Percentiles rank a stretch among this genome's conserved stretches.
Evolutionary conservation across 2,329 filamentous ascomycete species (phyloP).

Genomic region (Macrophomina pseudophaseolina): DNA sequence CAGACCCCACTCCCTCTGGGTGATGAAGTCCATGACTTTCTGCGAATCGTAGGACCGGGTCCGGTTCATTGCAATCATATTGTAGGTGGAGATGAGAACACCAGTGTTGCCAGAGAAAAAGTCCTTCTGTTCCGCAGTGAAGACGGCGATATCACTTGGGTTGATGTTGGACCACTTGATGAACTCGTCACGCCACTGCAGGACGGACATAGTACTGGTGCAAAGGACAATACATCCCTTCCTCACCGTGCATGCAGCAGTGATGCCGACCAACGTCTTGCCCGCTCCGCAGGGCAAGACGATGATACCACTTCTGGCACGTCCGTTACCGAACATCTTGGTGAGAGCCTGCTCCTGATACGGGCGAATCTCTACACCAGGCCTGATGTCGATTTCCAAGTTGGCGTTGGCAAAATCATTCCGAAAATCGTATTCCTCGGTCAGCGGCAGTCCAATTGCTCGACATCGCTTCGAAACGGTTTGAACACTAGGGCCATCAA

Average conservation of each 20-base stretch:
- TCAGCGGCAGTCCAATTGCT: constrained; percentile 81
- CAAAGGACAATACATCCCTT: constrained; percentile 95
- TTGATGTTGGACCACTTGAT: constrained; percentile 99
- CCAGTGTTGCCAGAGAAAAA: constrained; percentile 86
- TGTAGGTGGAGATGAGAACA: constrained; percentile 97
- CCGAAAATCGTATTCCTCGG: constrained; percentile 97
- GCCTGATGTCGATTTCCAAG: constrained; percentile 90
- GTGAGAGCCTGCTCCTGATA: constrained; percentile 98
- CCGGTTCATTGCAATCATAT: constrained; percentile 94
- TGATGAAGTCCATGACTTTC: constrained; percentile 97
- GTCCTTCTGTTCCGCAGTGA: constrained; percentile 91
- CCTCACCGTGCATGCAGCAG: constrained; percentile 95
- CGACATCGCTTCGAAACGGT: constrained; percentile 88
- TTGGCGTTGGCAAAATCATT: constrained; percentile 89
- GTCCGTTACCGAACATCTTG: constrained; percentile 99
- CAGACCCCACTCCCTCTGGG: constrained; percentile 89
- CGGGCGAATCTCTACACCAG: constrained; percentile 84
- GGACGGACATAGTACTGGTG: constrained; percentile 96
- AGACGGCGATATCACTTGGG: constrained; percentile 89
- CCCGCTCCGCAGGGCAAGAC: constrained; percentile 95
- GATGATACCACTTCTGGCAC: constrained; percentile 96
- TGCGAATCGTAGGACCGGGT: constrained; percentile 89
- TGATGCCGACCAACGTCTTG: constrained; percentile 98
- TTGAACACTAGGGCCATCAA: constrained; percentile 81
- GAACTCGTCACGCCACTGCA: constrained; percentile 96